A percentile compares a stretch with the other conserved stretches of the same genome.
phyloP scores from a whole-genome alignment of 805 yeast genomes.

The Pichia insulana region DNA sequence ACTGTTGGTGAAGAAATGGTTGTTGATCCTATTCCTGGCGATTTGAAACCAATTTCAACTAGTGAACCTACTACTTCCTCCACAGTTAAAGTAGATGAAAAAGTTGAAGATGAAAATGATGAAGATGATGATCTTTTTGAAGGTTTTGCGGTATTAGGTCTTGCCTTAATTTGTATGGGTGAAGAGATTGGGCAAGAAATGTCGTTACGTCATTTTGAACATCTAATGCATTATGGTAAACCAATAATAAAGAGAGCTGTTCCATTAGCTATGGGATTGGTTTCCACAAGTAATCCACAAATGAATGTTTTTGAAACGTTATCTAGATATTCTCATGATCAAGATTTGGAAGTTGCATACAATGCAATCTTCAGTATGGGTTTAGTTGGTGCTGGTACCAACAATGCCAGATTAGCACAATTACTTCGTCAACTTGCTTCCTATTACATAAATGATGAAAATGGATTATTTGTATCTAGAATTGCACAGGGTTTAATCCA shows the following conservation, averaged over 20 bases:
- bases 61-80: constrained; percentile 18
- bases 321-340: constrained; percentile 93
- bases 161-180: constrained; percentile 93
- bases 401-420: constrained; percentile 96
- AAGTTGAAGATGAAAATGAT: constrained; percentile 24
- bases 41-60: background rate
- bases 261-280: constrained; percentile 96
- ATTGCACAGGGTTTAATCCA: constrained; percentile 92
- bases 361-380: constrained; percentile 97
- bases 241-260: constrained; percentile 86
- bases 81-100: constrained; percentile 23
- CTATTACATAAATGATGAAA: constrained; percentile 84
- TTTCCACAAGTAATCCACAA: constrained; percentile 88
- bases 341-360: constrained; percentile 86
- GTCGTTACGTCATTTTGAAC: constrained; percentile 95
- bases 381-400: constrained; percentile 96
- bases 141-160: constrained; percentile 89
- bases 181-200: constrained; percentile 97
- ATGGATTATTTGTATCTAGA: constrained; percentile 85
- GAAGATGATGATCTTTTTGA: constrained; percentile 54
- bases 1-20: constrained; percentile 38
- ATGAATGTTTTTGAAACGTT: constrained; percentile 95
- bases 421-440: constrained; percentile 89
- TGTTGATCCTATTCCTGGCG: constrained; percentile 14
- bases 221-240: constrained; percentile 95